A percentile compares a stretch with the other conserved stretches of the same genome.
Conservation (phyloP, 257 asterid genomes). For the Gentiana macrophylla region DNA sequence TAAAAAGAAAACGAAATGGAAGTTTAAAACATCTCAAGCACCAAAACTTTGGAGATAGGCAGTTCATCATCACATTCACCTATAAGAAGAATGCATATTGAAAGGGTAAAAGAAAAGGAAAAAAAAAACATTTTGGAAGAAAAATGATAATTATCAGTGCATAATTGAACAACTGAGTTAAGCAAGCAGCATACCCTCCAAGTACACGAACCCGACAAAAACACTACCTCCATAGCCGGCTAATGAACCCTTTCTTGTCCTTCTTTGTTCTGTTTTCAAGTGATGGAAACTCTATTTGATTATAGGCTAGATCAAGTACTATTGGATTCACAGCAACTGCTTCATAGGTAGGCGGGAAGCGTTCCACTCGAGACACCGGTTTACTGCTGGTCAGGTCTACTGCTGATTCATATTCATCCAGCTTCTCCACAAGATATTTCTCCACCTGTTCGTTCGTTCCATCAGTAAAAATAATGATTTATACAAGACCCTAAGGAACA, state of each 20-base stretch:
- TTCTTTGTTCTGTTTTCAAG: conserved; percentile 83
- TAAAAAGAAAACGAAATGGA: too few species aligned
- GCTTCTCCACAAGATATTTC: conserved; percentile 62
- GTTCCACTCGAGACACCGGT: conserved; percentile 10
- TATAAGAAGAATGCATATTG: background rate
- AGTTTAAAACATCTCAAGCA: background rate
- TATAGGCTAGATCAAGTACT: conserved; percentile 39
- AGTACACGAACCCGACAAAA: background rate
- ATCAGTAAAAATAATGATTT: too few species aligned
- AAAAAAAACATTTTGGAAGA: conserved; percentile 1
- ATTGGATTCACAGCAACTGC: conserved; percentile 19
- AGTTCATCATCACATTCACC: background rate
- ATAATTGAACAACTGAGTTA: too few species aligned
- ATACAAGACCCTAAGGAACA: too few species aligned
- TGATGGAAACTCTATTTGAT: conserved; percentile 68
- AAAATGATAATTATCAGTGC: background rate
- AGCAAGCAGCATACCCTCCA: too few species aligned
- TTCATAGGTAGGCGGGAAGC: conserved; percentile 20
- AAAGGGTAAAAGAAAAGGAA: background rate
- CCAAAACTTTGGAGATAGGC: conserved; percentile 2
- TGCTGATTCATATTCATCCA: conserved; percentile 71
- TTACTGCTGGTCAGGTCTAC: conserved; percentile 43
- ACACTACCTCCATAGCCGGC: conserved; percentile 74
- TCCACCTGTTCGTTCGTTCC: conserved; percentile 30
- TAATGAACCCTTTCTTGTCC: conserved; percentile 73